Percentiles rank a stretch among this genome's conserved stretches.
Evolutionary conservation across 2,329 filamentous ascomycete species (phyloP).

Genomic region (Cercospora sp.): DNA sequence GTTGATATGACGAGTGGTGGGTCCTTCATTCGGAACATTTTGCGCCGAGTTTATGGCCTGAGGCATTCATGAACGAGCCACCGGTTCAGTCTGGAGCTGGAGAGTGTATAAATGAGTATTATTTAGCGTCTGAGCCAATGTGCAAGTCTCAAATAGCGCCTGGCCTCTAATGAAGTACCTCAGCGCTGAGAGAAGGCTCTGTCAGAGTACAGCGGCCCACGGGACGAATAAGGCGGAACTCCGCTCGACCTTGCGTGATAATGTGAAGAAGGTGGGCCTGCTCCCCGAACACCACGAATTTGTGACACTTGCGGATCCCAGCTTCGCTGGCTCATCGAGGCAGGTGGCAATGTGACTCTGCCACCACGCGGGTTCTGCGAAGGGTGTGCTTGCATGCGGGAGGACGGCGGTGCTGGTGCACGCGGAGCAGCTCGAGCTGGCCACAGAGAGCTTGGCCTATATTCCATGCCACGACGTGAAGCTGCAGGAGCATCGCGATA

Average conservation of each 20-base stretch:
- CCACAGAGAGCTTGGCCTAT: not conserved
- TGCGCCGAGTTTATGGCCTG: not conserved
- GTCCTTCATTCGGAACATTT: not conserved
- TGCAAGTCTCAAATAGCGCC: not conserved
- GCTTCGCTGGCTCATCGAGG: conserved; percentile 5
- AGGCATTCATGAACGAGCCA: not conserved
- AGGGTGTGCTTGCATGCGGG: not conserved
- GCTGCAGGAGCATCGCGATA: not conserved
- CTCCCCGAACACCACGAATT: conserved; percentile 32
- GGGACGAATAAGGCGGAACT: not conserved
- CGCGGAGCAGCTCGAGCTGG: not conserved
- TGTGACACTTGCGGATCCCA: conserved; percentile 25
- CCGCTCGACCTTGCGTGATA: not conserved
- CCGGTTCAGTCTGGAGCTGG: not conserved
- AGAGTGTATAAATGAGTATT: not conserved
- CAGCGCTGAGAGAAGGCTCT: not conserved
- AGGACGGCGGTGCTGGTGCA: not conserved
- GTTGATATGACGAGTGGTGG: not conserved
- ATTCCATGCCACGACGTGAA: not conserved
- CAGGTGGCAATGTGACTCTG: conserved; percentile 23
- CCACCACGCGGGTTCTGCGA: conserved; percentile 18
- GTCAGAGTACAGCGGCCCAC: conserved; percentile 1
- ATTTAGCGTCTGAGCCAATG: not conserved
- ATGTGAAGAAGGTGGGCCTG: conserved; percentile 12
- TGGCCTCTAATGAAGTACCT: not conserved